These are phyloP conservation scores for Trichoderma breve DNA, from an alignment of 2,329 filamentous ascomycete species.

Conservation along the genomic window DNA sequence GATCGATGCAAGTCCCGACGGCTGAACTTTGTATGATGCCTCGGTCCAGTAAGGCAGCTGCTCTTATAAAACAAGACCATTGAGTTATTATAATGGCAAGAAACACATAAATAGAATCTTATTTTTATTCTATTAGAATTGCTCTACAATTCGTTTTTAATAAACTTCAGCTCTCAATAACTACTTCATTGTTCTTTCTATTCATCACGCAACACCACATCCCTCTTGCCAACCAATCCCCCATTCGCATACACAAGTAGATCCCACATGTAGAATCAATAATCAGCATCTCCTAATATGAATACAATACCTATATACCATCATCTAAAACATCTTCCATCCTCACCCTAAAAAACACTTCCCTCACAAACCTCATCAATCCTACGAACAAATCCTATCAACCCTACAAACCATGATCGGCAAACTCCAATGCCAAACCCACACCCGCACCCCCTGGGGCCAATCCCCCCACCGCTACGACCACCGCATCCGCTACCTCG, in stretches of 20 bases:
- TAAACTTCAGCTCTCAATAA: background rate
- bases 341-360: background rate
- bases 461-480: conserved; percentile 27
- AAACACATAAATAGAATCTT: background rate
- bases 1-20: background rate
- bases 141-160: background rate
- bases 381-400: background rate
- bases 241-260: background rate
- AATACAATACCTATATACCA: background rate
- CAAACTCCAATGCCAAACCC: conserved; percentile 30
- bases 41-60: background rate
- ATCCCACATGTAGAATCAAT: background rate
- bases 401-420: conserved; percentile 22
- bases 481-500: conserved; percentile 28
- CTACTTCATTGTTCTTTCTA: background rate
- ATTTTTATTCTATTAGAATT: background rate
- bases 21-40: background rate
- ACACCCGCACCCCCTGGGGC: conserved; percentile 33
- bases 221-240: background rate
- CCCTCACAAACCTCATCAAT: background rate
- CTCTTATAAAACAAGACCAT: background rate
- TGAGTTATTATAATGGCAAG: too few species aligned
- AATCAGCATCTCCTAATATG: too few species aligned
- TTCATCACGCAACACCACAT: background rate
- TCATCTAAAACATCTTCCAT: background rate